phyloP scores from a whole-genome alignment of 179 eudicot species.

The Heliamphora pulchella region DNA sequence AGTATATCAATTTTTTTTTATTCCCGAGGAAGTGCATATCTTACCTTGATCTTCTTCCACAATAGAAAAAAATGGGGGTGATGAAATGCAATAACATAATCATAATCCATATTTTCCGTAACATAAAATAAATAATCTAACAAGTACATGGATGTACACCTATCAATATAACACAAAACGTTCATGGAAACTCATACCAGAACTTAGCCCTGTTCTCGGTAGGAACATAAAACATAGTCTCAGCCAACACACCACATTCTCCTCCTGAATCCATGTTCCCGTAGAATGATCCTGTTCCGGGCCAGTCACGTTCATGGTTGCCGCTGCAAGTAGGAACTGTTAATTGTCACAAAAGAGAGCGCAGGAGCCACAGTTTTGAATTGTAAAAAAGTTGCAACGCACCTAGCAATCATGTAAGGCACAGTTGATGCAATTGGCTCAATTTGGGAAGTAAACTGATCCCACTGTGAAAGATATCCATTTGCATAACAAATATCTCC shows the following conservation, averaged over 20 bases:
- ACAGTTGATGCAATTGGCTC: constrained; percentile 81
- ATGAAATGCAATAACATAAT: background rate
- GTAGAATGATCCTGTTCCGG: constrained; percentile 61
- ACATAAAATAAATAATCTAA: background rate
- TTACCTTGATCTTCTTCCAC: too few relatives aligned
- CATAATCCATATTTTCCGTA: background rate
- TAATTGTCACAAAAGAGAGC: background rate
- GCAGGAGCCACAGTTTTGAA: background rate
- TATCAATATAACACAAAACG: background rate
- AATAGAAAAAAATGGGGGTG: background rate
- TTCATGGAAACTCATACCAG: constrained; percentile 35
- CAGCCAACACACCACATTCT: constrained; percentile 74
- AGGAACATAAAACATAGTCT: constrained; percentile 63
- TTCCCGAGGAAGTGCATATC: too few relatives aligned
- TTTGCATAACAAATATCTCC: constrained; percentile 81
- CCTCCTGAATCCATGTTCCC: constrained; percentile 61
- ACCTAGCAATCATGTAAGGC: constrained; percentile 88
- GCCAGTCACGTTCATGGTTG: constrained; percentile 81
- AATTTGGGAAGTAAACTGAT: constrained; percentile 80
- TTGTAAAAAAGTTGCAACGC: constrained; percentile 6
- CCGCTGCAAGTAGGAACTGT: constrained; percentile 41
- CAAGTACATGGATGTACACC: background rate
- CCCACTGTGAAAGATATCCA: constrained; percentile 89
- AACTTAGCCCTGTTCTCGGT: constrained; percentile 63
- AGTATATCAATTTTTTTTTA: too few relatives aligned